A percentile compares a stretch with the other conserved stretches of the same genome.
phyloP scores from a whole-genome alignment of 805 yeast genomes.

The Metschnikowia sp. region DNA sequence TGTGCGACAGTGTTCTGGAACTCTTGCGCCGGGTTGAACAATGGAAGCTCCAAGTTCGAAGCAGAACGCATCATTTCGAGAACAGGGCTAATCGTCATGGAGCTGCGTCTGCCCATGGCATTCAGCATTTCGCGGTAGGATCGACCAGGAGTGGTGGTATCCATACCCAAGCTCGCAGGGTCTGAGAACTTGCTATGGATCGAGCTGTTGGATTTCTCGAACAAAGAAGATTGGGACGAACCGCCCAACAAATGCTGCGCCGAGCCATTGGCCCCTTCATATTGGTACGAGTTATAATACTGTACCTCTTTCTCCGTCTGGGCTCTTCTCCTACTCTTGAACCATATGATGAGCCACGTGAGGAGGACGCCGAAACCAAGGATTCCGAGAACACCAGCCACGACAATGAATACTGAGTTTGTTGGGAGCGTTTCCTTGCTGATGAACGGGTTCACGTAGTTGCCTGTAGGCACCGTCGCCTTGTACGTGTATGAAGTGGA shows the following conservation, averaged over 20 bases:
- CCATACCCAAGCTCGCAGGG: slow-evolving; percentile 9
- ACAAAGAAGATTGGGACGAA: slow-evolving; percentile 21
- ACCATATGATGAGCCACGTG: slow-evolving; percentile 21
- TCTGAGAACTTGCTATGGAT: slow-evolving; percentile 6
- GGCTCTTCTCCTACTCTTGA: slow-evolving; percentile 20
- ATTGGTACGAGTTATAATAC: slow-evolving; percentile 20
- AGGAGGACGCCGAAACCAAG: slow-evolving; percentile 17
- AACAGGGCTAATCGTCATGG: slow-evolving; percentile 54
- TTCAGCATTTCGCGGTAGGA: slow-evolving; percentile 27
- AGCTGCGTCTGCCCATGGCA: slow-evolving; percentile 28
- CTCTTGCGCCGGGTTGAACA: slow-evolving; percentile 6
- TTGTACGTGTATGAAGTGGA: slow-evolving; percentile 11
- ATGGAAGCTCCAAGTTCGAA: slow-evolving; percentile 14
- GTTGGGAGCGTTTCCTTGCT: slow-evolving; percentile 22
- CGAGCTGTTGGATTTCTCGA: slow-evolving; percentile 22
- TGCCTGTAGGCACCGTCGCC: slow-evolving; percentile 10
- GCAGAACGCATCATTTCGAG: slow-evolving; percentile 30
- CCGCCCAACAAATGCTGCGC: slow-evolving; percentile 12
- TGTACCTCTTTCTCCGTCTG: slow-evolving; percentile 30
- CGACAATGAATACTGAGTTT: slow-evolving; percentile 40
- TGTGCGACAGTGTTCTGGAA: neutral
- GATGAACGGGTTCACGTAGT: slow-evolving; percentile 19
- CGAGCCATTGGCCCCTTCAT: slow-evolving; percentile 6
- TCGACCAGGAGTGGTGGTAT: slow-evolving; percentile 24
- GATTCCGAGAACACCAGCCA: slow-evolving; percentile 21